Base-by-base conservation (phyloP, 2,329 filamentous ascomycete genomes). In the Monilinia laxa region DNA sequence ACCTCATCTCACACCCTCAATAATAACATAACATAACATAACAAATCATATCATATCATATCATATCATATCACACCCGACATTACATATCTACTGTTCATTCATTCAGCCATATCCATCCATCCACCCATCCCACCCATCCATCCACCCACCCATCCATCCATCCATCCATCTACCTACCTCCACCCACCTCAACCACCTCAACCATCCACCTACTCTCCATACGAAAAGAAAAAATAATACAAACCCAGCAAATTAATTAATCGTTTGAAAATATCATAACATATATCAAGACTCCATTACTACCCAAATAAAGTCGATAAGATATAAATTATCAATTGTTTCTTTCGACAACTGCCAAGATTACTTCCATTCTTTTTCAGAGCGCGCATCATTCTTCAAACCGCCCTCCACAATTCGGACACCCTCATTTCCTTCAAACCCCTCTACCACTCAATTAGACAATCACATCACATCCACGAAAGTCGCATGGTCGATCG, bases 401-500 rank as follows among this genome's bases (percentile, higher is more conserved):
- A 42, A 47, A 11, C 62, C 47, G 52, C 55, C 64, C 64, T 65
- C 64, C 49, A 62, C 64, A 14, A 35, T 60, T 38, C 64, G 31
- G 23, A 35, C 9, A 54, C 57, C 11, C 20, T 65, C 67, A 67
- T 62, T 47, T 10, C 67, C 62, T 55, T 54, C 51, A 52, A 47
- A 31, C 12, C 25, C 11, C 42, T 12, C 35, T 14, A 28, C 47
- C 4, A 58, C 28, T 38, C 25, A 18, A 45, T 20, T 42, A 40
- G 11, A 11, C 47, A 23, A 38, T 38, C 7, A 10, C 35, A 23
- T 31, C 28, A 42, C 38, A 42, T 38, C 45, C 3, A 42, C 10
- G 4, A 66, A 25, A 28, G 12, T 54, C 64, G 49, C 47, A 66
- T 62, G 60, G 55, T 72, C 65, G 71, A 69, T 71, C 72, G 69